phyloP scores from a whole-genome alignment of 805 yeast genomes.

The Candida insectalens region DNA sequence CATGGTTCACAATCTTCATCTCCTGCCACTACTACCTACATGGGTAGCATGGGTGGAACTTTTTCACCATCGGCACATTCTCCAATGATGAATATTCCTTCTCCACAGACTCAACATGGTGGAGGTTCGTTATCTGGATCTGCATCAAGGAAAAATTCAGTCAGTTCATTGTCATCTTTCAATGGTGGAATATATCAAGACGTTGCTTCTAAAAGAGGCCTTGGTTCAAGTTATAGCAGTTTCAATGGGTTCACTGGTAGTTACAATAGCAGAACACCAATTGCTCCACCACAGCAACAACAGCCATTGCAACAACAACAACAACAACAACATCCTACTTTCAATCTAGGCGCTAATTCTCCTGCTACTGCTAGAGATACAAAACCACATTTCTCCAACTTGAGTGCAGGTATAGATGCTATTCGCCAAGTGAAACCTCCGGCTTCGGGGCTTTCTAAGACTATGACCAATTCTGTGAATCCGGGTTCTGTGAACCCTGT shows the following conservation, averaged over 20 bases:
- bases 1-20: slow-evolving; percentile 20
- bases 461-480: slow-evolving; percentile 5
- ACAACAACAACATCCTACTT: neutral
- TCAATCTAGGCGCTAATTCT: neutral
- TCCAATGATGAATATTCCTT: slow-evolving; percentile 10
- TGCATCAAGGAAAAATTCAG: slow-evolving; percentile 17
- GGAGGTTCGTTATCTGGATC: slow-evolving; percentile 10
- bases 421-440: slow-evolving; percentile 5
- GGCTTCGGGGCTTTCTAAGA: slow-evolving; percentile 9
- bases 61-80: slow-evolving; percentile 11
- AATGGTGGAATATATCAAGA: slow-evolving; percentile 17
- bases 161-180: slow-evolving; percentile 14
- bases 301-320: neutral
- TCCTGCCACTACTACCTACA: slow-evolving; percentile 10
- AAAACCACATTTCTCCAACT: slow-evolving; percentile 9
- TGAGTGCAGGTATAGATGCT: slow-evolving; percentile 12
- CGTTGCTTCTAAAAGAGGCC: slow-evolving; percentile 18
- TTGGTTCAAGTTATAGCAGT: slow-evolving; percentile 4
- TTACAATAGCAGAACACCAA: slow-evolving; percentile 1
- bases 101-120: slow-evolving; percentile 13
- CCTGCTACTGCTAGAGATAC: neutral
- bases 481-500: neutral
- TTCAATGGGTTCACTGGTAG: slow-evolving; percentile 1
- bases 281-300: slow-evolving; percentile 1
- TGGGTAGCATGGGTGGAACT: slow-evolving; percentile 4